Conservation (phyloP, 2,329 filamentous ascomycete genomes). For the Daldinia sp. region DNA sequence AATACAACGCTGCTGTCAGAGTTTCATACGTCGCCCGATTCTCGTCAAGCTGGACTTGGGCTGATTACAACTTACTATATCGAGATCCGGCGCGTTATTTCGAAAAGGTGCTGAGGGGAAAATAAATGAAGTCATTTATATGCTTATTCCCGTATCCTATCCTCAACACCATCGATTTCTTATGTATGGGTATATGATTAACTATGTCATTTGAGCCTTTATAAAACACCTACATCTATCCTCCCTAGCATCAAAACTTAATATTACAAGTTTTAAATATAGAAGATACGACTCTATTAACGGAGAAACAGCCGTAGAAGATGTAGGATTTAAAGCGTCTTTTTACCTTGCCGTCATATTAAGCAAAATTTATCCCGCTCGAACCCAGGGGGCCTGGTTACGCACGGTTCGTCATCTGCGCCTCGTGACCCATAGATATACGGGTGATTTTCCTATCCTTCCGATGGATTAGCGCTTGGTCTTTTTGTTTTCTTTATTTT, state of each 20-base stretch:
- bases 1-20: constrained; percentile 19
- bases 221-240: not conserved
- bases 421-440: not conserved
- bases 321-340: not conserved
- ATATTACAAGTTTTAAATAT: not conserved
- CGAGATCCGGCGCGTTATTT: not conserved
- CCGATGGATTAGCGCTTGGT: not conserved
- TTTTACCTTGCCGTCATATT: not conserved
- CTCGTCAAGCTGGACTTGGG: not conserved
- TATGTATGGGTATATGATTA: not conserved
- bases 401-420: not conserved
- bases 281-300: not conserved
- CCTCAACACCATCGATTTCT: not conserved
- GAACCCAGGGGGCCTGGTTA: not conserved
- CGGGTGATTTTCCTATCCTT: not conserved
- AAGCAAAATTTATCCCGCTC: not conserved
- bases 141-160: not conserved
- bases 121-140: not conserved
- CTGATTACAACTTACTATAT: not conserved
- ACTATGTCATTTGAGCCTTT: not conserved
- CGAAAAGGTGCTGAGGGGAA: not conserved
- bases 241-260: not conserved
- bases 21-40: not conserved
- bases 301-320: not conserved
- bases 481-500: not conserved